A percentile compares a stretch with the other conserved stretches of the same genome.
These are phyloP conservation scores for Vaccinium vitisidaea DNA, from an alignment of 148 eudicot genomes.

Conservation along the genomic window DNA sequence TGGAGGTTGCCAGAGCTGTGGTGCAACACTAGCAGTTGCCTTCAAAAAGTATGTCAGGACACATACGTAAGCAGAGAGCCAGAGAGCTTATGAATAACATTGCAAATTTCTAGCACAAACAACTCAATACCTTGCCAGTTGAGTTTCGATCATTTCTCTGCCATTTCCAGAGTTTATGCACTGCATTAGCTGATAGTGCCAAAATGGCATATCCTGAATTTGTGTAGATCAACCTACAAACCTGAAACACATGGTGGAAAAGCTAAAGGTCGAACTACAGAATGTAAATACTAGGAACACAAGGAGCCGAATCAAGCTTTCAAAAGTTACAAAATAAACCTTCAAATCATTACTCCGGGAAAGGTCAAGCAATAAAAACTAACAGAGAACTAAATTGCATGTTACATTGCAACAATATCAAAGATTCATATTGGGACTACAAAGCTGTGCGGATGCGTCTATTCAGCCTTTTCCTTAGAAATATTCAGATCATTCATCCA, in stretches of 20 bases:
- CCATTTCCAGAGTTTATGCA: slow-evolving; percentile 92
- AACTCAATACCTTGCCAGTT: slow-evolving; percentile 57
- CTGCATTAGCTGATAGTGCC: slow-evolving; percentile 80
- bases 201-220: slow-evolving; percentile 73
- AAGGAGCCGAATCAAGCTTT: neutral
- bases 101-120: neutral
- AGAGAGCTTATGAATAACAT: neutral
- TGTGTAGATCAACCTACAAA: slow-evolving; percentile 77
- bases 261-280: neutral
- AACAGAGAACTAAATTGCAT: slow-evolving; percentile 7
- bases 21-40: slow-evolving; percentile 73
- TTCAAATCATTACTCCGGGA: slow-evolving; percentile 2
- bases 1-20: slow-evolving; percentile 83
- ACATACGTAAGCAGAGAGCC: slow-evolving; percentile 7
- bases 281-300: neutral
- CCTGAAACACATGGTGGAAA: slow-evolving; percentile 36
- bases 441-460: neutral
- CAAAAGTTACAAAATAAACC: neutral
- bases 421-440: neutral
- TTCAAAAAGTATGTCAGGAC: slow-evolving; percentile 19
- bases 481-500: neutral
- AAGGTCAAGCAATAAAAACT: neutral
- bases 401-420: neutral
- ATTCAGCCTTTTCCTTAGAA: neutral
- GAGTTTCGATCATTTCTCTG: slow-evolving; percentile 62